Evolutionary conservation across 352 stramenopile species (phyloP).

Genomic region (Blastocystis sp.): DNA sequence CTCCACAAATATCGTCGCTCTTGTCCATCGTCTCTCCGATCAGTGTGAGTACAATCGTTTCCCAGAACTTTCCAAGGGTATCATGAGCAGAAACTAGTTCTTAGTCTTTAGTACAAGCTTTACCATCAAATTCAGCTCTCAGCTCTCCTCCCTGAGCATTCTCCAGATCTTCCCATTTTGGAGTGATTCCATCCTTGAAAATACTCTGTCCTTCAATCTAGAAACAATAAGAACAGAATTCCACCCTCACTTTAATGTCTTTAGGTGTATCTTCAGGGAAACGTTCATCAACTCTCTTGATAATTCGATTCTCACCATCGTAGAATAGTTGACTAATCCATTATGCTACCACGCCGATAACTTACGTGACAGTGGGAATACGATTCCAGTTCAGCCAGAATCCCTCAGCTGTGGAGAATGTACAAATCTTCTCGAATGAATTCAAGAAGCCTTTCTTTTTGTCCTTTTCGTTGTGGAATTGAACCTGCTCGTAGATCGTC

Average conservation of each 20-base stretch:
- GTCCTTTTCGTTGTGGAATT: conserved; percentile 59
- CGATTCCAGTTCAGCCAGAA: conserved; percentile 67
- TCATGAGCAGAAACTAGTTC: conserved; percentile 76
- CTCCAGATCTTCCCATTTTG: conserved; percentile 83
- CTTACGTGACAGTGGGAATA: conserved; percentile 32
- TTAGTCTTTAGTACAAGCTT: conserved; percentile 18
- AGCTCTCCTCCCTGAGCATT: conserved; percentile 83
- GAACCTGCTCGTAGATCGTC: conserved; percentile 64
- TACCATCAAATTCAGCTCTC: conserved; percentile 60
- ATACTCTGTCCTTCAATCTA: conserved; percentile 72
- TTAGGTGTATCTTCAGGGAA: conserved; percentile 9
- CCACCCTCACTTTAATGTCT: neutral
- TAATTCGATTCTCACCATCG: conserved; percentile 58
- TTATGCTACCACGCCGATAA: neutral
- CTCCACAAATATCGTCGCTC: conserved; percentile 82
- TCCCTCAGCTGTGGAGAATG: conserved; percentile 28
- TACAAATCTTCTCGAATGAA: conserved; percentile 60
- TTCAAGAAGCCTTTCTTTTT: conserved; percentile 44
- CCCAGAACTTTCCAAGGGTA: conserved; percentile 82
- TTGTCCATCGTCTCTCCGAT: conserved; percentile 83
- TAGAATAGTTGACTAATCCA: conserved; percentile 59
- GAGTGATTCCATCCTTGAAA: conserved; percentile 83
- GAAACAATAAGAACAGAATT: neutral
- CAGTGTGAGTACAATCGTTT: conserved; percentile 82
- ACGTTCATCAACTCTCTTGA: conserved; percentile 25